These are phyloP conservation scores for Alloascoidea africana DNA, from an alignment of 805 yeast species.

Conservation along the genomic window DNA sequence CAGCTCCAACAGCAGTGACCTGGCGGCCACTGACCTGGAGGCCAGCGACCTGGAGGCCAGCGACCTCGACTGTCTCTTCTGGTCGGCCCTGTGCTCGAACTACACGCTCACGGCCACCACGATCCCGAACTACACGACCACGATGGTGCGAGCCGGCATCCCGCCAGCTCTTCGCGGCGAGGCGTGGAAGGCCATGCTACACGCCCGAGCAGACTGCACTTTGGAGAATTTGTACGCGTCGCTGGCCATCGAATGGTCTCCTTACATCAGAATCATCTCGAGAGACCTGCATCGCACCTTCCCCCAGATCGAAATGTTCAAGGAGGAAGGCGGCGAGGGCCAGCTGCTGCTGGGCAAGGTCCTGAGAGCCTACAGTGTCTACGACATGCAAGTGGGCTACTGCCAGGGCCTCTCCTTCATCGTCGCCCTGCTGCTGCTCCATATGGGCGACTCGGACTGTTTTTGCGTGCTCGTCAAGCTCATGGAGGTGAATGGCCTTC, in stretches of 20 bases:
- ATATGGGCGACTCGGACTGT: slow-evolving; percentile 25
- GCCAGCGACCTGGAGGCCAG: too few species aligned
- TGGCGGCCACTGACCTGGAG: too few species aligned
- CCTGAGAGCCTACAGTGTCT: slow-evolving; percentile 46
- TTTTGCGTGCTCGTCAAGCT: slow-evolving; percentile 36
- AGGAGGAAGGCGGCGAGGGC: slow-evolving; percentile 24
- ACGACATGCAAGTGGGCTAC: slow-evolving; percentile 51
- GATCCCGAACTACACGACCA: slow-evolving; percentile 15
- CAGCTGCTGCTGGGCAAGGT: slow-evolving; percentile 33
- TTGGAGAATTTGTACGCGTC: slow-evolving; percentile 20
- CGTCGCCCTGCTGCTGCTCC: slow-evolving; percentile 40
- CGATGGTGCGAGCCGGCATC: slow-evolving; percentile 17
- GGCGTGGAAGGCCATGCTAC: slow-evolving; percentile 18
- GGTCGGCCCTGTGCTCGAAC: slow-evolving; percentile 19
- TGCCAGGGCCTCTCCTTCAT: slow-evolving; percentile 54
- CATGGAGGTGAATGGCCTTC: slow-evolving; percentile 43
- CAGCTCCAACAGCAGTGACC: too few species aligned
- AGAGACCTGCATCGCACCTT: slow-evolving; percentile 49
- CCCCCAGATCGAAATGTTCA: slow-evolving; percentile 36
- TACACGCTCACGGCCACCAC: slow-evolving; percentile 15
- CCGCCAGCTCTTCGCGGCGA: slow-evolving; percentile 20
- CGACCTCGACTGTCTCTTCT: slow-evolving; percentile 15
- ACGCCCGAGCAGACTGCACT: slow-evolving; percentile 13
- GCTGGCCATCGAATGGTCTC: slow-evolving; percentile 24
- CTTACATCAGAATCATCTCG: slow-evolving; percentile 28